A percentile compares a stretch with the other conserved stretches of the same genome.
Conservation (phyloP, 2,329 filamentous ascomycete genomes). For the Xylaria sp. region DNA sequence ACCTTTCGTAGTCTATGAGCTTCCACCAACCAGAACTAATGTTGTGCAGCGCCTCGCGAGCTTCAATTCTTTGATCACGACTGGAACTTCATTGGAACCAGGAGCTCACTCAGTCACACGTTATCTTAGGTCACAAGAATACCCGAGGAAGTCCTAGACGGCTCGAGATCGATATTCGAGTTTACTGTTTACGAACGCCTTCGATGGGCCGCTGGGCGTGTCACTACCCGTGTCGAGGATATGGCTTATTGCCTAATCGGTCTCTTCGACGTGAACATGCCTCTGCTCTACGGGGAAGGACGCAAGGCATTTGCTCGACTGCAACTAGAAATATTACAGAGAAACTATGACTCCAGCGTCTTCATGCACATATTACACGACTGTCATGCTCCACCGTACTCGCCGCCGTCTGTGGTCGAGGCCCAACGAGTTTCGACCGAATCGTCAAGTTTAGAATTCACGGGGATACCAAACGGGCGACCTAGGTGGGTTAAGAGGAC, state of each 20-base stretch:
- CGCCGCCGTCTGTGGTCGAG: not conserved
- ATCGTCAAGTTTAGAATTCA: not conserved
- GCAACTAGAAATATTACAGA: constrained; percentile 13
- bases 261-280: constrained; percentile 13
- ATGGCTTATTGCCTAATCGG: constrained; percentile 20
- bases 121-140: not conserved
- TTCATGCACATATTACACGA: not conserved
- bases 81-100: not conserved
- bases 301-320: constrained; percentile 9
- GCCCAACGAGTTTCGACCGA: not conserved
- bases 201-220: not conserved
- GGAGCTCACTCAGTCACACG: not conserved
- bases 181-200: not conserved
- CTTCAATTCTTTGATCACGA: not conserved
- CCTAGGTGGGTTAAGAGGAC: not conserved
- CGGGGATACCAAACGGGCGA: not conserved
- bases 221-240: constrained; percentile 14
- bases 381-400: not conserved
- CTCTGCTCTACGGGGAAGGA: constrained; percentile 14
- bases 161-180: not conserved
- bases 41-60: not conserved
- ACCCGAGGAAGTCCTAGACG: not conserved
- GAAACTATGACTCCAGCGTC: not conserved
- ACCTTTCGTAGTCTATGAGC: no score
- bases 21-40: not conserved